Conservation (phyloP, 2,329 filamentous ascomycete genomes). For the Zymoseptoria crescenta region DNA sequence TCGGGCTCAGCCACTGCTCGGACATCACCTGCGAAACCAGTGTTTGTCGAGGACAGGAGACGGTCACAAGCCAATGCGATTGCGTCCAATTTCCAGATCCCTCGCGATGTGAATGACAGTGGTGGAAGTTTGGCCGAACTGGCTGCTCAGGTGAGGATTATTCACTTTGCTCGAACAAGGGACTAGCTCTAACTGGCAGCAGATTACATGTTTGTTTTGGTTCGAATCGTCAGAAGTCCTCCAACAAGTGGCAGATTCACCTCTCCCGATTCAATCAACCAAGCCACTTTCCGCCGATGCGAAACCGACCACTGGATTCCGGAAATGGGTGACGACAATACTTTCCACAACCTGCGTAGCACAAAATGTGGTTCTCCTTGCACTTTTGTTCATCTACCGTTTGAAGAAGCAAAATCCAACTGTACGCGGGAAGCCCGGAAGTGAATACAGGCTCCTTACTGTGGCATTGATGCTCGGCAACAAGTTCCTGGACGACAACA, state of each 20-base stretch:
- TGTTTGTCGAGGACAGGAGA: constrained; percentile 11
- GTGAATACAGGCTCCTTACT: constrained; percentile 85
- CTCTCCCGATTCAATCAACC: constrained; percentile 26
- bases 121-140: constrained; percentile 75
- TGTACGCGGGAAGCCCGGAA: constrained; percentile 85
- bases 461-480: constrained; percentile 97
- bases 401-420: constrained; percentile 83
- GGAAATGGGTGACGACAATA: constrained; percentile 88
- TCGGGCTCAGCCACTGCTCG: constrained; percentile 8
- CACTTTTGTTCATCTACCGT: constrained; percentile 85
- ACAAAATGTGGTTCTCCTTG: constrained; percentile 86
- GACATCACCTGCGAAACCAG: constrained; percentile 15
- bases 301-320: constrained; percentile 69
- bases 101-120: constrained; percentile 64
- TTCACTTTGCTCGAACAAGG: constrained; percentile 9
- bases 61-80: constrained; percentile 32
- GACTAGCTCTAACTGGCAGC: constrained; percentile 5
- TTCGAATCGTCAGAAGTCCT: constrained; percentile 83
- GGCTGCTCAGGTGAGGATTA: constrained; percentile 61
- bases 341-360: constrained; percentile 92
- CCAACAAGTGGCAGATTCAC: constrained; percentile 58
- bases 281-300: constrained; percentile 60
- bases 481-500: constrained; percentile 98
- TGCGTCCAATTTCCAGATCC: constrained; percentile 57
- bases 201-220: constrained; percentile 97